Conservation (phyloP, 2,329 filamentous ascomycete species). For the Phyllachora maydis region DNA sequence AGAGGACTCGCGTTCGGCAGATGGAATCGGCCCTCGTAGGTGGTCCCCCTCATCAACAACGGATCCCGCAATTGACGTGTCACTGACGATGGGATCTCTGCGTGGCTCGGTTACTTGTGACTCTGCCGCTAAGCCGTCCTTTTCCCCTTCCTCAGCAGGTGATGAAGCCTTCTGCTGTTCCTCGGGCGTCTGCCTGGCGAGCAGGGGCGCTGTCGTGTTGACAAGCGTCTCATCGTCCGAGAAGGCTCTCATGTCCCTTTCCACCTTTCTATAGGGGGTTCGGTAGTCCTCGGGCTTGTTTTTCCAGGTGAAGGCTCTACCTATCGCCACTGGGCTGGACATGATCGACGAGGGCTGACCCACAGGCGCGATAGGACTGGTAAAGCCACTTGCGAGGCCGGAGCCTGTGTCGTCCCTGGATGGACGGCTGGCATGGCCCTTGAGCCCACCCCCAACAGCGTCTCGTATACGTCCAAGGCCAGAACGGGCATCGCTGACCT, state of each 20-base stretch:
- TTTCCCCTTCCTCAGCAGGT: slow-evolving; percentile 2
- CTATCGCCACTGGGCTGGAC: slow-evolving; percentile 18
- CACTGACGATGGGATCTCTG: slow-evolving; percentile 18
- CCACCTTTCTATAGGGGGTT: slow-evolving; percentile 16
- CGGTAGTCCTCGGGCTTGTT: slow-evolving; percentile 40
- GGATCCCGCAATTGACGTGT: slow-evolving; percentile 36
- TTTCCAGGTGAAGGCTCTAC: slow-evolving; percentile 41
- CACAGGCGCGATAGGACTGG: slow-evolving; percentile 13
- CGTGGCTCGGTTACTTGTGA: slow-evolving; percentile 17
- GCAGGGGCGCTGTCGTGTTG: no score
- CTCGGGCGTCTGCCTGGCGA: neutral
- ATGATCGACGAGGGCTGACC: slow-evolving; percentile 15
- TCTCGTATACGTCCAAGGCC: slow-evolving; percentile 75
- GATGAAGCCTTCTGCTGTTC: neutral
- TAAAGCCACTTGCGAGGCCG: slow-evolving; percentile 7
- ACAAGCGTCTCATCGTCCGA: no score
- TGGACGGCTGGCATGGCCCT: slow-evolving; percentile 29
- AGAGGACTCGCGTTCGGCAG: slow-evolving; percentile 22
- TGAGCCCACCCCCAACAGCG: slow-evolving; percentile 45
- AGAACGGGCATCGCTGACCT: slow-evolving; percentile 61
- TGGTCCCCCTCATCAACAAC: slow-evolving; percentile 37
- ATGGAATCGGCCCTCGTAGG: slow-evolving; percentile 29
- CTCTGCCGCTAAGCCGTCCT: slow-evolving; percentile 2
- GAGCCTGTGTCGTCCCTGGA: slow-evolving; percentile 30
- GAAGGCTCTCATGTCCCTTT: no score